A percentile compares a stretch with the other conserved stretches of the same genome.
Evolutionary conservation across 768 basidiomycete species (phyloP).

Genomic region (Pulveroboletus sp.): DNA sequence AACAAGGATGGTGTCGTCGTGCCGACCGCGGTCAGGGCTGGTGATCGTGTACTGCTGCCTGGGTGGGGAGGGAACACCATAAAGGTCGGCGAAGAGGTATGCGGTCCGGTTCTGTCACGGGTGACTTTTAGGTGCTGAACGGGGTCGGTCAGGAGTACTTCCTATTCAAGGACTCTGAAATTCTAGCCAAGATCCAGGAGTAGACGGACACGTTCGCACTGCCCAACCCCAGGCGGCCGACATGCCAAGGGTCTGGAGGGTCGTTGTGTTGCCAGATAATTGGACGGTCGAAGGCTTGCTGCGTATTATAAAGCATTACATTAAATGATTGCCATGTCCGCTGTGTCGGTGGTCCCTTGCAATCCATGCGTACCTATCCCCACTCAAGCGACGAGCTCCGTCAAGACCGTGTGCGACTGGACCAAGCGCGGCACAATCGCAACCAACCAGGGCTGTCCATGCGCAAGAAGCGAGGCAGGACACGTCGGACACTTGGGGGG

Average conservation of each 20-base stretch:
- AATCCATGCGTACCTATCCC: constrained; percentile 25
- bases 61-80: constrained; percentile 96
- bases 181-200: constrained; percentile 94
- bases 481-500: no score
- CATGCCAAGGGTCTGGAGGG: no score
- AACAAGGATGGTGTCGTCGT: constrained; percentile 77
- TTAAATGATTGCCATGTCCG: constrained; percentile 20
- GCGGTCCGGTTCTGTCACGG: constrained; percentile 26
- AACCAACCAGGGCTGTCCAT: no score
- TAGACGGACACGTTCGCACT: no score
- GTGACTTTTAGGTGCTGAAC: constrained; percentile 3
- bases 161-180: constrained; percentile 92
- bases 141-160: constrained; percentile 69
- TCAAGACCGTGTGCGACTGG: no score
- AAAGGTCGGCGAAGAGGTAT: constrained; percentile 94
- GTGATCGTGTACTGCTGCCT: constrained; percentile 90
- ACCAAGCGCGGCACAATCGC: no score
- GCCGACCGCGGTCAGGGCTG: constrained; percentile 75
- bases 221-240: no score
- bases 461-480: no score
- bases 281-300: constrained; percentile 5
- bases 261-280: not conserved
- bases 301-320: constrained; percentile 5
- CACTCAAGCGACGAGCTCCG: constrained; percentile 21
- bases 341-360: constrained; percentile 12